Conservation (phyloP, 805 yeast genomes). For the Yamadazyma ubonensis region DNA sequence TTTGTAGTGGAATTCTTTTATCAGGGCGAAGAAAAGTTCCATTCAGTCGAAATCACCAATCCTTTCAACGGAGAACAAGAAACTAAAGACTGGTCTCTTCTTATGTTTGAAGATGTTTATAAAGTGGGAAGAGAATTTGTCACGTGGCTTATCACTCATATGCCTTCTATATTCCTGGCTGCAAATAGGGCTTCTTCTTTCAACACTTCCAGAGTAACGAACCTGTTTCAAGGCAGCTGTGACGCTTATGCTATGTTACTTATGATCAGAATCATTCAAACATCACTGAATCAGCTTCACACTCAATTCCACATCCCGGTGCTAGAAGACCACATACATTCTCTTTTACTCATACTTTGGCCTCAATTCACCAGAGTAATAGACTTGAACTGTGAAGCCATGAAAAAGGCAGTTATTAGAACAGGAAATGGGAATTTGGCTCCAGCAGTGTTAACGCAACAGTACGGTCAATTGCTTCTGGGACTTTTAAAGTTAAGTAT, state of each 20-base stretch:
- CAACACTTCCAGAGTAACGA: constrained; percentile 23
- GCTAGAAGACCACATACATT: constrained; percentile 66
- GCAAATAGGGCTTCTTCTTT: constrained; percentile 36
- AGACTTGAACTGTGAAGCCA: constrained; percentile 72
- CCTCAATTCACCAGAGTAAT: constrained; percentile 77
- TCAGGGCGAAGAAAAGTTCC: constrained; percentile 39
- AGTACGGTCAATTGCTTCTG: constrained; percentile 68
- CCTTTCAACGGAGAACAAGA: constrained; percentile 5
- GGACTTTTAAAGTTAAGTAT: constrained; percentile 61
- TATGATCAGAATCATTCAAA: constrained; percentile 69
- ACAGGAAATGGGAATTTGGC: constrained; percentile 29
- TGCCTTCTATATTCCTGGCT: constrained; percentile 22
- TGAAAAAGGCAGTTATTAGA: constrained; percentile 43
- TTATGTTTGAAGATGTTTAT: constrained; percentile 39
- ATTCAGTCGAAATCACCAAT: constrained; percentile 18
- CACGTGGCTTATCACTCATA: constrained; percentile 46
- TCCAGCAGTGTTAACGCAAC: constrained; percentile 66
- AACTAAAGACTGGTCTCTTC: constrained; percentile 32
- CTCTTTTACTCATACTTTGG: constrained; percentile 72
- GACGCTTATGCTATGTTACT: constrained; percentile 81
- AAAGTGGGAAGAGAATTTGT: constrained; percentile 46
- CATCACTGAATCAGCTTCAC: constrained; percentile 62
- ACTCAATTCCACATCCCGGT: constrained; percentile 65
- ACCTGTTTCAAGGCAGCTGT: constrained; percentile 41
- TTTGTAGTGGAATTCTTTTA: constrained; percentile 73